Evolutionary conservation across 345 rosid genomes (phyloP), one percentile per base, ranked within the genome.

Genomic region (Tarenaya hassleriana): DNA sequence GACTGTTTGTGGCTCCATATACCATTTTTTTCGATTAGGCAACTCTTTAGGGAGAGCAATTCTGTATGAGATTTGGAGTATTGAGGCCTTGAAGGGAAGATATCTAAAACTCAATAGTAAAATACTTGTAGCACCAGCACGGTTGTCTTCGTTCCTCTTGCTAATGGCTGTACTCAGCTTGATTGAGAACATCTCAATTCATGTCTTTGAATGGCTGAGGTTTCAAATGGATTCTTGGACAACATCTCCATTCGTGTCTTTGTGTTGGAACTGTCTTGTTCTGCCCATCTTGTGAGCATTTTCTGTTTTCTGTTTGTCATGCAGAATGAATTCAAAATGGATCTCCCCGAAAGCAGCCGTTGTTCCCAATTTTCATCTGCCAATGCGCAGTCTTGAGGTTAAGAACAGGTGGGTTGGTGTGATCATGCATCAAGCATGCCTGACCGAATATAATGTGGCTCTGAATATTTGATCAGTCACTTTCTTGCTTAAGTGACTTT

Each of bases 331-430:
- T 40, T 42, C 27, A 4, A 74, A 42, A 71, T 82, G 77, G 86
- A 61, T 55, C 19, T 65, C 84, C 52, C 85, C 86, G 10, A 76
- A 56, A 63, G 92, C 87, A 33, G 84, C 89, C 43, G 61, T 82
- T 7, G 60, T 80, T 12, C 82, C 87, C 0, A 74, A 82, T 61
- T 61, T 77, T 41, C 91, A 83, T 67, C 86, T 83, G 33, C 97
- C 92, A 6, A 79, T 69, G 92, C 87, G 95, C 18, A 82, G 85
- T 62, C 72, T 75, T 48, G 92, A 85, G 68, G 83, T 75, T 27
- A 74, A 79, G 58, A 82, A 80, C 73, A 80, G 83, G 89, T 82
- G 1, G 2, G 50, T 8, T 43, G n/a, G n/a, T n/a, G n/a, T n/a
- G 42, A 19, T 50, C 37, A 29, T 34, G 52, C 3, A 37, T 37